Evolutionary conservation across 2,329 filamentous ascomycete genomes (phyloP).

Genomic region (Fusarium duplospermum): DNA sequence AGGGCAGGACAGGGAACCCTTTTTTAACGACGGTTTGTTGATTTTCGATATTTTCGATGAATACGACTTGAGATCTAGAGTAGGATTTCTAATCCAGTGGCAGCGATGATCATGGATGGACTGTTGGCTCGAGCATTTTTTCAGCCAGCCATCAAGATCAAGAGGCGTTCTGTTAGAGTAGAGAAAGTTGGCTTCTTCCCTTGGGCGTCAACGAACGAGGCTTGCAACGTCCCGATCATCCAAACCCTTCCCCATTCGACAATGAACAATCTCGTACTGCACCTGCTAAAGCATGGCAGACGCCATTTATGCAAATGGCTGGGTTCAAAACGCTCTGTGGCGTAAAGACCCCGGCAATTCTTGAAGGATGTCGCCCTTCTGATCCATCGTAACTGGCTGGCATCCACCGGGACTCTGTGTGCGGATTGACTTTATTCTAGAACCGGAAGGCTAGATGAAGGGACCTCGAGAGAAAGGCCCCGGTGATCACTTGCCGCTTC

Average conservation of each 20-base stretch:
- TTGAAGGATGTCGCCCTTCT: neutral
- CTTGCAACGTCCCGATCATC: neutral
- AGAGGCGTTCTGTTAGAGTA: neutral
- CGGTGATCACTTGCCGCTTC: slow-evolving; percentile 17
- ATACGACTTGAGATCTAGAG: neutral
- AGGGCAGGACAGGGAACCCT: neutral
- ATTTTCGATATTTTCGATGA: neutral
- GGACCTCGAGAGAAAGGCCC: neutral
- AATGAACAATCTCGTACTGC: neutral
- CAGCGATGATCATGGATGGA: neutral
- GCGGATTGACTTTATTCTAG: slow-evolving; percentile 4
- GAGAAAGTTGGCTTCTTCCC: neutral
- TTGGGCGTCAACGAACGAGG: neutral
- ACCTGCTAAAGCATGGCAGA: neutral
- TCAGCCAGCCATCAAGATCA: slow-evolving; percentile 11
- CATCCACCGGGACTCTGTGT: slow-evolving; percentile 11
- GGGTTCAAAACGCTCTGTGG: neutral
- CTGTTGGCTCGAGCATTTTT: slow-evolving; percentile 4
- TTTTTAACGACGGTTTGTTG: neutral
- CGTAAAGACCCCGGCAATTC: neutral
- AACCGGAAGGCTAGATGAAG: neutral
- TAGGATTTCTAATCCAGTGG: neutral
- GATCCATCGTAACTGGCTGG: slow-evolving; percentile 11
- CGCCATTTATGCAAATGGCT: slow-evolving; percentile 1
- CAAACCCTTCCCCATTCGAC: slow-evolving; percentile 9